Percentiles rank a stretch among this genome's conserved stretches.
These are phyloP conservation scores for Hanseniaspora jakobsenii DNA, from an alignment of 805 yeast species.

Conservation along the genomic window DNA sequence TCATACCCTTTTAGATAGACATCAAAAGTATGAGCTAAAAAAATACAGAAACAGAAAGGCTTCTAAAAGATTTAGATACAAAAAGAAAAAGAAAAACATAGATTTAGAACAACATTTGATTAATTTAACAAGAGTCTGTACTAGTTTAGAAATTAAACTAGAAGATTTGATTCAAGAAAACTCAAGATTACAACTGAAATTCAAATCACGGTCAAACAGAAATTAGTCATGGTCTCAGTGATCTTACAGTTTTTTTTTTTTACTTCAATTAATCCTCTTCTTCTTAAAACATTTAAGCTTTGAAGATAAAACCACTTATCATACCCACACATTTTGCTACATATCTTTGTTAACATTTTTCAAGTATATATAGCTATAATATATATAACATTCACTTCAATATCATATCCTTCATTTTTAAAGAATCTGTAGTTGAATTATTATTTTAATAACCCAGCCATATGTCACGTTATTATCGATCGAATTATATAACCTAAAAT, in stretches of 20 bases:
- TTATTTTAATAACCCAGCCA: too few relatives aligned
- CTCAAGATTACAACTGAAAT: not conserved
- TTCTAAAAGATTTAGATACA: slow-evolving; percentile 11
- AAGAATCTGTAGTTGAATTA: too few relatives aligned
- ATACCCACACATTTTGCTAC: too few relatives aligned
- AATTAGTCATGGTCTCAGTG: too few relatives aligned
- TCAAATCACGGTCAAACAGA: not conserved
- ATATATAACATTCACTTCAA: too few relatives aligned
- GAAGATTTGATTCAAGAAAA: slow-evolving; percentile 6
- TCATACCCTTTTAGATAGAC: slow-evolving; percentile 2
- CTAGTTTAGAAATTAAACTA: slow-evolving; percentile 1
- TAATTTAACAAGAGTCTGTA: slow-evolving; percentile 2
- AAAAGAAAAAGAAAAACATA: slow-evolving; percentile 11
- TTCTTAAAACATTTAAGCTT: too few relatives aligned
- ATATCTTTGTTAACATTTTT: too few relatives aligned
- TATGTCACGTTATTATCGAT: too few relatives aligned
- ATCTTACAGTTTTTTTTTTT: not conserved
- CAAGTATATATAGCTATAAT: too few relatives aligned
- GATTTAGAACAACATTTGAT: slow-evolving; percentile 5
- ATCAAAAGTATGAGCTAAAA: slow-evolving; percentile 13
- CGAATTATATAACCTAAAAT: too few relatives aligned
- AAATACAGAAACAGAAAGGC: slow-evolving; percentile 15
- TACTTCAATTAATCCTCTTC: too few relatives aligned
- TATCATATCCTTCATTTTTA: too few relatives aligned
- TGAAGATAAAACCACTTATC: not conserved